phyloP scores from a whole-genome alignment of 345 rosid species.

The Heritiera littoralis region DNA sequence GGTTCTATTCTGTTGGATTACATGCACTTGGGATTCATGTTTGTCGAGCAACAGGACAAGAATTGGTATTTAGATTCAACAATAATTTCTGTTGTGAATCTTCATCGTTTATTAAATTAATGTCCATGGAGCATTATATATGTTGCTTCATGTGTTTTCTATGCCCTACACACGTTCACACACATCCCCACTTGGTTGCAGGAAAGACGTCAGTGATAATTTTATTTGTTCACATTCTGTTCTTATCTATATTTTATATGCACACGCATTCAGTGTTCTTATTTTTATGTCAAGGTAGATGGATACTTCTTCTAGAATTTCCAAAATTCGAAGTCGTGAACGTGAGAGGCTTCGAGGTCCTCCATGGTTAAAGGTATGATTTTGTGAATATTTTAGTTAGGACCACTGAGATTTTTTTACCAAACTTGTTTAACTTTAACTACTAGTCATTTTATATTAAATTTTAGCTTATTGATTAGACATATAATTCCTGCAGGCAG shows the following conservation, averaged over 20 bases:
- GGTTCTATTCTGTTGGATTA: slow-evolving; percentile 87
- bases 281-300: slow-evolving; percentile 71
- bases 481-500: slow-evolving; percentile 45
- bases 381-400: not conserved
- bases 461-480: slow-evolving; percentile 10
- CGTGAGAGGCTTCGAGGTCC: slow-evolving; percentile 96
- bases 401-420: not conserved
- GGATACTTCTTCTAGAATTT: slow-evolving; percentile 96
- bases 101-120: slow-evolving; percentile 2
- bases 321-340: slow-evolving; percentile 85
- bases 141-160: not conserved
- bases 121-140: not conserved
- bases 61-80: slow-evolving; percentile 57
- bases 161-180: not conserved
- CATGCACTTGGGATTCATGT: slow-evolving; percentile 95
- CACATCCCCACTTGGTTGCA: not conserved
- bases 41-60: slow-evolving; percentile 99
- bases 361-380: slow-evolving; percentile 86
- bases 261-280: not conserved
- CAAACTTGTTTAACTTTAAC: not conserved
- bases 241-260: not conserved
- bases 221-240: not conserved
- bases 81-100: slow-evolving; percentile 14
- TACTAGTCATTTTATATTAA: not conserved
- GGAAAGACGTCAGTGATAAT: not conserved